Percentiles rank a stretch among this genome's conserved stretches.
Evolutionary conservation across 768 basidiomycete genomes (phyloP).

Genomic region (Lentinus tigrinus): DNA sequence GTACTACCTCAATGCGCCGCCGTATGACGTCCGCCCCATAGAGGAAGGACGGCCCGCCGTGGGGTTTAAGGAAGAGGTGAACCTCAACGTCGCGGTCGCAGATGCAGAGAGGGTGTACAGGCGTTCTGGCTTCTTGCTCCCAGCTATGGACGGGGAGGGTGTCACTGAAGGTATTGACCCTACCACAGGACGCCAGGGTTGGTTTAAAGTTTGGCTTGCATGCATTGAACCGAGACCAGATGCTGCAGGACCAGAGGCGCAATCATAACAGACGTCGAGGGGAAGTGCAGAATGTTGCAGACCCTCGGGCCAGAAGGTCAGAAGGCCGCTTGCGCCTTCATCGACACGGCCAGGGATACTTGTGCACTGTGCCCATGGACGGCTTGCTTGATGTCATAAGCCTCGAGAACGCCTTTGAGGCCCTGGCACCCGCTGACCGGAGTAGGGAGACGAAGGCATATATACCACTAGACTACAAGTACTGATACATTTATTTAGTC

Average conservation of each 20-base stretch:
- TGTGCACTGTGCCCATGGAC: too few relatives aligned
- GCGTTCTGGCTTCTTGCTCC: slow-evolving; percentile 1
- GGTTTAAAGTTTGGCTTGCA: too few relatives aligned
- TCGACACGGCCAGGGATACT: too few relatives aligned
- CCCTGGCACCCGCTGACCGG: too few relatives aligned
- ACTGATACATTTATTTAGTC: slow-evolving; percentile 16
- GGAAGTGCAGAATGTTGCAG: too few relatives aligned
- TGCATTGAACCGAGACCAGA: too few relatives aligned
- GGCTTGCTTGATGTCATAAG: too few relatives aligned
- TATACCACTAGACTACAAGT: slow-evolving; percentile 22
- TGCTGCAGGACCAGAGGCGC: too few relatives aligned
- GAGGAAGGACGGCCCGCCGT: not conserved
- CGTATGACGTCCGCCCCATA: not conserved
- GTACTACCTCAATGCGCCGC: slow-evolving; percentile 17
- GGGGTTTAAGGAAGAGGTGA: slow-evolving; percentile 11
- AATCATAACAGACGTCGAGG: too few relatives aligned
- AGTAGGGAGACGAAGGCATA: slow-evolving; percentile 2
- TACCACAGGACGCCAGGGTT: not conserved
- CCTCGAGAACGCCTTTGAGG: too few relatives aligned
- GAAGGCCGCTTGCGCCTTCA: too few relatives aligned
- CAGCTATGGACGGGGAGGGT: not conserved
- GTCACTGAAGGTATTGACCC: not conserved
- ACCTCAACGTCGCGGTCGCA: not conserved
- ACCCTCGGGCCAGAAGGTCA: too few relatives aligned
- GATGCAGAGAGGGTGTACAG: slow-evolving; percentile 1